Percentiles rank a stretch among this genome's conserved stretches.
These are phyloP conservation scores for Fusarium coicis DNA, from an alignment of 2,329 filamentous ascomycete species.

Conservation along the genomic window DNA sequence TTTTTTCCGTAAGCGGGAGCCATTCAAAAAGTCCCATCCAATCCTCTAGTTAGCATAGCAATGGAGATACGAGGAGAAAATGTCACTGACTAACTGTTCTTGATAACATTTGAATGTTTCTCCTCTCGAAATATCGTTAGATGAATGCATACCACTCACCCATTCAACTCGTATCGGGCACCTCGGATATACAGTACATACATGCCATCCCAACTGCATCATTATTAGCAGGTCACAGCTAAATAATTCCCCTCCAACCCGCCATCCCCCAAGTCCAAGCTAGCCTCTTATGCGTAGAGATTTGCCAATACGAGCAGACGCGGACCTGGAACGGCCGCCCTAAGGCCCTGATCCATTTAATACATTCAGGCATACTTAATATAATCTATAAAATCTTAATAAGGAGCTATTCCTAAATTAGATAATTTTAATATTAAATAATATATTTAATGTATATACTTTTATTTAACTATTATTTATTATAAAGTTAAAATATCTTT, in stretches of 20 bases:
- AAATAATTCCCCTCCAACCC: constrained; percentile 10
- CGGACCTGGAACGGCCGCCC: constrained; percentile 18
- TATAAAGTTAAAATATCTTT: too few species aligned
- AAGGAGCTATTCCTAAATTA: too few species aligned
- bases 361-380: too few species aligned
- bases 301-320: constrained; percentile 37
- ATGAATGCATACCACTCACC: constrained; percentile 5
- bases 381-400: too few species aligned
- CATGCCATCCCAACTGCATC: background rate
- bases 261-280: background rate
- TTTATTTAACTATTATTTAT: too few species aligned
- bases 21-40: background rate
- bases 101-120: constrained; percentile 1
- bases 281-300: constrained; percentile 7
- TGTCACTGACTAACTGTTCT: background rate
- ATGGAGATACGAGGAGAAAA: background rate
- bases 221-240: background rate
- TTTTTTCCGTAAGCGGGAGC: constrained; percentile 4
- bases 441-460: too few species aligned
- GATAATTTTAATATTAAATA: too few species aligned
- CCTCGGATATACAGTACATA: background rate
- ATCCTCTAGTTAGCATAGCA: background rate
- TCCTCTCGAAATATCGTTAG: background rate
- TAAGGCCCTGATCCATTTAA: too few species aligned
- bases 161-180: background rate